phyloP scores from a whole-genome alignment of 1,284 basidiomycete species.

The Leccinum subspadiceum region DNA sequence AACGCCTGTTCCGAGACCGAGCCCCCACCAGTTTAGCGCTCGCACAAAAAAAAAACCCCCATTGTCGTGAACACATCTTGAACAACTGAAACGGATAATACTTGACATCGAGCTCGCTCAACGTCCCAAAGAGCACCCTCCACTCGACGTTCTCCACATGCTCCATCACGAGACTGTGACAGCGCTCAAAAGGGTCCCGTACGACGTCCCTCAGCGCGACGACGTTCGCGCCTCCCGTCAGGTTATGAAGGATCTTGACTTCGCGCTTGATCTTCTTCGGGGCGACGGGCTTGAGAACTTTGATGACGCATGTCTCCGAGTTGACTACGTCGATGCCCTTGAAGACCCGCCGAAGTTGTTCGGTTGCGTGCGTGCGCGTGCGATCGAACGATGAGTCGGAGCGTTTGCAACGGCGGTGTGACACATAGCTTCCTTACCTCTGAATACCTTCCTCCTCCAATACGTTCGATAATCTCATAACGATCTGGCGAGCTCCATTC shows the following conservation, averaged over 20 bases:
- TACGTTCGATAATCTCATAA: conserved; percentile 78
- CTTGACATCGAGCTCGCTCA: conserved; percentile 81
- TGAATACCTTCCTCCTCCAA: conserved; percentile 80
- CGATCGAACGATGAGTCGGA: neutral
- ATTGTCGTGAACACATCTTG: conserved; percentile 49
- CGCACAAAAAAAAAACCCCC: neutral
- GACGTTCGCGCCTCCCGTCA: conserved; percentile 85
- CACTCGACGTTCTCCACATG: conserved; percentile 85
- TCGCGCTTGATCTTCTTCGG: conserved; percentile 93
- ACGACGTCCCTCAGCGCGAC: conserved; percentile 84
- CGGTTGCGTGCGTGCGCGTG: neutral
- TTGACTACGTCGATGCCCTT: conserved; percentile 81
- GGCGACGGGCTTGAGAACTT: conserved; percentile 89
- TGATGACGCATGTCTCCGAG: conserved; percentile 81
- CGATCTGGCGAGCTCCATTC: conserved; percentile 77
- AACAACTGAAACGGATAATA: conserved; percentile 85
- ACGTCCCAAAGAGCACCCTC: conserved; percentile 72
- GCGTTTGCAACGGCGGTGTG: neutral
- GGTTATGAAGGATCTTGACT: conserved; percentile 87
- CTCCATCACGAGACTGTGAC: conserved; percentile 85
- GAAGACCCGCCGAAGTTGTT: conserved; percentile 59
- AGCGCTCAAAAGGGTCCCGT: conserved; percentile 70
- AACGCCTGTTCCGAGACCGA: conserved; percentile 55
- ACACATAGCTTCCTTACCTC: conserved; percentile 43
- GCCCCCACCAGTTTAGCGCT: neutral